A percentile compares a stretch with the other conserved stretches of the same genome.
Evolutionary conservation across 352 stramenopile species (phyloP).

Genomic region (Phytophthora tubulina): DNA sequence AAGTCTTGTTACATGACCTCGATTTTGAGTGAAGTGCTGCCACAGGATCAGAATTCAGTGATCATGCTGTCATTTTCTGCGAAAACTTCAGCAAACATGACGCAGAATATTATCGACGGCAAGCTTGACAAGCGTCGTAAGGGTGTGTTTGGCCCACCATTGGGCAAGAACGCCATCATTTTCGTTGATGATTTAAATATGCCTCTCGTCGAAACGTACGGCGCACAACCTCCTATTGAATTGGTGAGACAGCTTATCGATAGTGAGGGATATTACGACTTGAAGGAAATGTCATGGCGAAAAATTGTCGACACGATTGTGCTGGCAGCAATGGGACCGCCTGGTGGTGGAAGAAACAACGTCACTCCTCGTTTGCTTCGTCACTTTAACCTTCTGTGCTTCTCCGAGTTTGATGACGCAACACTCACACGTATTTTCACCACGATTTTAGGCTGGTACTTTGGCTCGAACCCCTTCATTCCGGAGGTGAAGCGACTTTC

Average conservation of each 20-base stretch:
- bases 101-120: constrained; percentile 96
- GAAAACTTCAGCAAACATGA: constrained; percentile 95
- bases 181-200: constrained; percentile 97
- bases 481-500: constrained; percentile 78
- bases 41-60: constrained; percentile 85
- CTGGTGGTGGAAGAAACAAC: constrained; percentile 91
- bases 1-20: constrained; percentile 92
- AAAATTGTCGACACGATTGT: constrained; percentile 93
- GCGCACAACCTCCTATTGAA: constrained; percentile 94
- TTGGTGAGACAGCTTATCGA: constrained; percentile 93
- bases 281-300: constrained; percentile 94
- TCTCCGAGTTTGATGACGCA: constrained; percentile 94
- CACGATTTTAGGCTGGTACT: constrained; percentile 92
- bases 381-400: constrained; percentile 95
- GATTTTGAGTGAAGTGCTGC: constrained; percentile 87
- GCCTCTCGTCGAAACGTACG: constrained; percentile 95
- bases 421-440: constrained; percentile 94
- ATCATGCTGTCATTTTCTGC: constrained; percentile 94
- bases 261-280: constrained; percentile 92
- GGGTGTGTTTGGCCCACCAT: constrained; percentile 90
- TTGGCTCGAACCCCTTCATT: constrained; percentile 69
- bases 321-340: constrained; percentile 92
- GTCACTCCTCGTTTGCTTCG: constrained; percentile 92
- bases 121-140: constrained; percentile 95
- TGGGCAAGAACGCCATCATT: constrained; percentile 88